A percentile compares a stretch with the other conserved stretches of the same genome.
These are phyloP conservation scores for Lasiosphaeria miniovina DNA, from an alignment of 495 filamentous ascomycete species.

Conservation along the genomic window DNA sequence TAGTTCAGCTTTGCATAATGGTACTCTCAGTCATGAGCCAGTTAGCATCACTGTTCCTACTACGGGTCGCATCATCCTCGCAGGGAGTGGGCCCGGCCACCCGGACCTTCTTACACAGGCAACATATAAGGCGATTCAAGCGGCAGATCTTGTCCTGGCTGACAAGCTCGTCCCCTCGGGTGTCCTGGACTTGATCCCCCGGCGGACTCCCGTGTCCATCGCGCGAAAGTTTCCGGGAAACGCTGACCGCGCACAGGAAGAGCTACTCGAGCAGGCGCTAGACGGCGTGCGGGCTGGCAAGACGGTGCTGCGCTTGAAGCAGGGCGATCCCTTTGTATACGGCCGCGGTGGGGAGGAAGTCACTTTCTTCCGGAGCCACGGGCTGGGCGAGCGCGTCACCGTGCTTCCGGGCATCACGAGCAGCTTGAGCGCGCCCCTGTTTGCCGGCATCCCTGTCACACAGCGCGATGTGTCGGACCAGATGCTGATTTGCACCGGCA, in stretches of 20 bases:
- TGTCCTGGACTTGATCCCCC: conserved; percentile 84
- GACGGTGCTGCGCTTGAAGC: conserved; percentile 85
- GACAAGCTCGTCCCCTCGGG: conserved; percentile 93
- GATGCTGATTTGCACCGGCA: conserved; percentile 90
- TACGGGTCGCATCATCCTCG: conserved; percentile 73
- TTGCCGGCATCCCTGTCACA: conserved; percentile 82
- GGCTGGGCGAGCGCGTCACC: conserved; percentile 48
- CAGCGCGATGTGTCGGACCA: conserved; percentile 90
- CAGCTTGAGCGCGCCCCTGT: conserved; percentile 80
- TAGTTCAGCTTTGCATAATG: background rate
- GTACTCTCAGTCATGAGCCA: background rate
- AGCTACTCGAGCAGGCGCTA: conserved; percentile 79
- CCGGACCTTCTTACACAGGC: conserved; percentile 88
- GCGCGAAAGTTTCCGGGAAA: conserved; percentile 98
- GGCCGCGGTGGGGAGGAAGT: conserved; percentile 91
- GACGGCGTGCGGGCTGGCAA: conserved; percentile 67
- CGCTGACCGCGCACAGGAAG: conserved; percentile 87
- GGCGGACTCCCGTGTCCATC: conserved; percentile 84
- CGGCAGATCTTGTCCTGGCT: conserved; percentile 83
- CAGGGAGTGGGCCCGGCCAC: conserved; percentile 90
- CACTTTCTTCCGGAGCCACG: conserved; percentile 73
- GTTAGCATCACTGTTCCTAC: background rate
- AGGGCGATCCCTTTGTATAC: conserved; percentile 95
- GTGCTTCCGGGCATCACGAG: conserved; percentile 91
- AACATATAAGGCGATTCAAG: conserved; percentile 79